Evolutionary conservation across 164 flowering plant species (phyloP).

Genomic region (Umbellularia californica): DNA sequence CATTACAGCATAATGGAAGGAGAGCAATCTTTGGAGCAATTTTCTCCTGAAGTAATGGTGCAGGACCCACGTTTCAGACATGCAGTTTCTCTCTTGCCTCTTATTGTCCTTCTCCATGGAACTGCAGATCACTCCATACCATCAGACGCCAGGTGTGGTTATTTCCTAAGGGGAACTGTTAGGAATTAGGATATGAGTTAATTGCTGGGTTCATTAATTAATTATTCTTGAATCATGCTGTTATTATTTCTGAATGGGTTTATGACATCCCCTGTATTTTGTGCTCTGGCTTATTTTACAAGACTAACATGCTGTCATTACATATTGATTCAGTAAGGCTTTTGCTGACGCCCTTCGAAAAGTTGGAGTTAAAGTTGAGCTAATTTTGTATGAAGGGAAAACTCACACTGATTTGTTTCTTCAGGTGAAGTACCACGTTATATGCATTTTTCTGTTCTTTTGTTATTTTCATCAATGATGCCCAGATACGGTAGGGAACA

Average conservation of each 20-base stretch:
- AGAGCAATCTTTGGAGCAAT: constrained; percentile 49
- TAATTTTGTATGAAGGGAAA: constrained; percentile 72
- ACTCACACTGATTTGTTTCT: constrained; percentile 92
- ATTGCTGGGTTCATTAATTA: neutral
- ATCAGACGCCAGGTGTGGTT: constrained; percentile 61
- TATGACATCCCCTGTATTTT: neutral
- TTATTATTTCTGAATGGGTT: neutral
- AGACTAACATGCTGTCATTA: neutral
- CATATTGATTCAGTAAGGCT: constrained; percentile 43
- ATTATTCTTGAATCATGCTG: neutral
- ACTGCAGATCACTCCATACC: constrained; percentile 83
- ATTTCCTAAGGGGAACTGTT: constrained; percentile 6
- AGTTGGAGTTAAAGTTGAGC: constrained; percentile 62
- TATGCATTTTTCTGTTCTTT: neutral
- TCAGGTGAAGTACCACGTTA: constrained; percentile 47
- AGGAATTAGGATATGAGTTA: neutral
- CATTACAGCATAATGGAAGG: constrained; percentile 94
- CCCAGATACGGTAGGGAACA: no score
- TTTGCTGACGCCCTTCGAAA: constrained; percentile 58
- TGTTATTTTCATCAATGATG: no score
- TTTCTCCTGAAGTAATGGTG: constrained; percentile 75
- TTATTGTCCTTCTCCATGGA: constrained; percentile 76
- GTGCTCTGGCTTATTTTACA: neutral
- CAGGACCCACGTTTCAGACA: constrained; percentile 42
- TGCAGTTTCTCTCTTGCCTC: constrained; percentile 65